Conservation (phyloP, 768 basidiomycete genomes). For the Trametes coccinea region DNA sequence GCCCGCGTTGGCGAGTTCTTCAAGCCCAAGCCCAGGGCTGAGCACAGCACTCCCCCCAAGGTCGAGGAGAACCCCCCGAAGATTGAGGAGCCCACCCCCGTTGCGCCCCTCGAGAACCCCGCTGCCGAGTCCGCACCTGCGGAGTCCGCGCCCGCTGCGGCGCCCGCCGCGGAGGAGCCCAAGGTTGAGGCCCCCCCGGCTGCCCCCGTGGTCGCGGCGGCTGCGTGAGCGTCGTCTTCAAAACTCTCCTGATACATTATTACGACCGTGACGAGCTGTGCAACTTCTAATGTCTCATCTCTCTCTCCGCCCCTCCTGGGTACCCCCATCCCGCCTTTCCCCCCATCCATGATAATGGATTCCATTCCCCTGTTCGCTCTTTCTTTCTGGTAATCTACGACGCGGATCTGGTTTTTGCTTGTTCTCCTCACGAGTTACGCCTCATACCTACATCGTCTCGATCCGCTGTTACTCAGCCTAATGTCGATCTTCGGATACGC, state of each 20-base stretch:
- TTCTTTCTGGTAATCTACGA: slow-evolving; percentile 38
- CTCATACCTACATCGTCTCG: slow-evolving; percentile 51
- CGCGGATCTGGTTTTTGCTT: slow-evolving; percentile 58
- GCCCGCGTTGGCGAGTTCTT: slow-evolving; percentile 82
- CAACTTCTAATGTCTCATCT: slow-evolving; percentile 30
- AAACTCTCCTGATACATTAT: slow-evolving; percentile 37
- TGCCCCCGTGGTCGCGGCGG: slow-evolving; percentile 71
- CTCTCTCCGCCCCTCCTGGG: slow-evolving; percentile 24
- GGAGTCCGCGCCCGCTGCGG: slow-evolving; percentile 38
- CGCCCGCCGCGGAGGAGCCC: slow-evolving; percentile 33
- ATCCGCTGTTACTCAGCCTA: slow-evolving; percentile 55
- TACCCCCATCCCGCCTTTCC: slow-evolving; percentile 35
- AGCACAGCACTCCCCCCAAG: slow-evolving; percentile 70
- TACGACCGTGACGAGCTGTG: slow-evolving; percentile 39
- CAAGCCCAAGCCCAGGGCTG: slow-evolving; percentile 69
- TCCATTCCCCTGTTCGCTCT: slow-evolving; percentile 35
- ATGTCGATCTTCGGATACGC: slow-evolving; percentile 35
- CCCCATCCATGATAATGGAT: slow-evolving; percentile 29
- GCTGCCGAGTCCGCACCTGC: slow-evolving; percentile 48
- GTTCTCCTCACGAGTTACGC: slow-evolving; percentile 51
- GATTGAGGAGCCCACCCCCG: slow-evolving; percentile 79
- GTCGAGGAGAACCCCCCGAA: slow-evolving; percentile 88
- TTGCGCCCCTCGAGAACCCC: slow-evolving; percentile 84
- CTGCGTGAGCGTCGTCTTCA: slow-evolving; percentile 60
- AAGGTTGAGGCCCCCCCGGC: slow-evolving; percentile 48